A percentile compares a stretch with the other conserved stretches of the same genome.
Conservation (phyloP, 2,329 filamentous ascomycete genomes). For the Sclerotinia subarctica region DNA sequence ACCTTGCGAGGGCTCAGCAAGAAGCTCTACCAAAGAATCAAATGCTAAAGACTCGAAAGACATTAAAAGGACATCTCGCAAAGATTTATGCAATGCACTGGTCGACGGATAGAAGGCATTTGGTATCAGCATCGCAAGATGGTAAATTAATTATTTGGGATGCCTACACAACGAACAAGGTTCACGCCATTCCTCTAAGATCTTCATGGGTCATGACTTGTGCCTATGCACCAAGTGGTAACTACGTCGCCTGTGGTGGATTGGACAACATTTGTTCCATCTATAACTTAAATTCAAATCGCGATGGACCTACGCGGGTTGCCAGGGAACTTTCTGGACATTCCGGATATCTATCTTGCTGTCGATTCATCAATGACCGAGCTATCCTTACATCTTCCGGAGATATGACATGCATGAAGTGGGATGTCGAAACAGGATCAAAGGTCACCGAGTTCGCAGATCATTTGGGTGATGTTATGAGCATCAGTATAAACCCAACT, state of each 20-base stretch:
- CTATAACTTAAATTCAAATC: conserved; percentile 92
- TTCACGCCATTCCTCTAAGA: conserved; percentile 93
- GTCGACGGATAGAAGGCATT: conserved; percentile 95
- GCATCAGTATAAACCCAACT: conserved; percentile 97
- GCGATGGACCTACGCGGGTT: conserved; percentile 95
- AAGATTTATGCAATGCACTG: conserved; percentile 99
- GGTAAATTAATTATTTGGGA: conserved; percentile 99
- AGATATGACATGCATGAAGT: conserved; percentile 99
- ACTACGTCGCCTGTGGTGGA: conserved; percentile 97
- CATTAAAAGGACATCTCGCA: conserved; percentile 93
- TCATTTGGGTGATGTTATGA: conserved; percentile 98
- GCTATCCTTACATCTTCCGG: conserved; percentile 97
- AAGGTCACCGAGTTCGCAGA: conserved; percentile 98
- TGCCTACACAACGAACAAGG: conserved; percentile 99
- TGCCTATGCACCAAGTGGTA: conserved; percentile 96
- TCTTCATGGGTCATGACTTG: conserved; percentile 99
- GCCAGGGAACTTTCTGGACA: conserved; percentile 94
- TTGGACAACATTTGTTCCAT: conserved; percentile 99
- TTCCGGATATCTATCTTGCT: conserved; percentile 96
- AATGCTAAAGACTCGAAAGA: conserved; percentile 96
- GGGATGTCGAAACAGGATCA: conserved; percentile 97
- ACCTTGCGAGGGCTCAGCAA: conserved; percentile 88
- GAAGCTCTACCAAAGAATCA: conserved; percentile 86
- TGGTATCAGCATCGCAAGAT: conserved; percentile 97
- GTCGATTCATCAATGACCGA: conserved; percentile 97